Evolutionary conservation across 805 yeast genomes (phyloP).

Genomic region (Metahyphopichia silvanorum): DNA sequence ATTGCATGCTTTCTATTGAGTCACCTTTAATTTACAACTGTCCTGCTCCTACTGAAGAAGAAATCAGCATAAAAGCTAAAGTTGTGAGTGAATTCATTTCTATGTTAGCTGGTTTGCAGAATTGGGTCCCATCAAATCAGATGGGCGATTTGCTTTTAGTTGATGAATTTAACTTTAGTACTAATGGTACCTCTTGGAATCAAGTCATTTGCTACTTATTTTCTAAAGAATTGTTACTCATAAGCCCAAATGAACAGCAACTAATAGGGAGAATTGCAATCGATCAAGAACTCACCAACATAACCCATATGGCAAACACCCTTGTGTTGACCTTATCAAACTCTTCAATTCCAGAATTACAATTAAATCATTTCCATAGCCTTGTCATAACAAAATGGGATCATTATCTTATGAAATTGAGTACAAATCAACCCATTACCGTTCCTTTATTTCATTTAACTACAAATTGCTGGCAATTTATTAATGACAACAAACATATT

Average conservation of each 20-base stretch:
- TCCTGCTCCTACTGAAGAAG: constrained; percentile 2
- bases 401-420: constrained; percentile 20
- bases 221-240: constrained; percentile 23
- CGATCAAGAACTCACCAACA: constrained; percentile 30
- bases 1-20: constrained; percentile 15
- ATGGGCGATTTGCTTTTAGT: constrained; percentile 32
- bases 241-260: constrained; percentile 11
- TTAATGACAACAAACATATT: constrained; percentile 23
- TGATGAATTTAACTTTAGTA: constrained; percentile 41
- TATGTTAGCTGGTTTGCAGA: neutral
- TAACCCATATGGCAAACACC: constrained; percentile 18
- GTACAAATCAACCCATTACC: constrained; percentile 7
- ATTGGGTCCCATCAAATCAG: constrained; percentile 3
- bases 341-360: constrained; percentile 43
- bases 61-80: neutral
- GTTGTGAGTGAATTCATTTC: constrained; percentile 1
- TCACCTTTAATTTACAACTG: constrained; percentile 15
- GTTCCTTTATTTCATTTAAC: constrained; percentile 46
- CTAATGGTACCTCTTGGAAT: constrained; percentile 44
- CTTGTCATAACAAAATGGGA: constrained; percentile 42
- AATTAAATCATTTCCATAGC: constrained; percentile 23
- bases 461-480: constrained; percentile 46
- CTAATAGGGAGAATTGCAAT: constrained; percentile 42
- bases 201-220: constrained; percentile 29
- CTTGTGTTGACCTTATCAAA: constrained; percentile 37